Evolutionary conservation across 495 filamentous ascomycete species (phyloP).

Genomic region (Talaromyces trachyspermus): DNA sequence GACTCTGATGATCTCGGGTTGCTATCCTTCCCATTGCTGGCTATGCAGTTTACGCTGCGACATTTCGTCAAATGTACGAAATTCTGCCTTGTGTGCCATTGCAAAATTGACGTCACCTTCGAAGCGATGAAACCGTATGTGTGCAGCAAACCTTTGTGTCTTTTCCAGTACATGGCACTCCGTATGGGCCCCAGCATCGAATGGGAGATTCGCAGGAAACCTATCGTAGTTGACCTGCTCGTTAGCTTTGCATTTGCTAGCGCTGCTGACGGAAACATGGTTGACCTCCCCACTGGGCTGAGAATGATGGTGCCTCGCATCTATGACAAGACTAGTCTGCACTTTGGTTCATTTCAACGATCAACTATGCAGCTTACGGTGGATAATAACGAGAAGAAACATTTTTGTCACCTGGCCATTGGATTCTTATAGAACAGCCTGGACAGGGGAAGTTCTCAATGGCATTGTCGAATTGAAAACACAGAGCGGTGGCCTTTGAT

Average conservation of each 20-base stretch:
- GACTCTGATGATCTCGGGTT: constrained; percentile 13
- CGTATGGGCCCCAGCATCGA: constrained; percentile 83
- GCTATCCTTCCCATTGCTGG: constrained; percentile 61
- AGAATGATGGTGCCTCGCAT: constrained; percentile 54
- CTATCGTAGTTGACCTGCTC: constrained; percentile 79
- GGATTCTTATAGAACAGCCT: constrained; percentile 39
- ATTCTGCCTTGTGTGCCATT: constrained; percentile 83
- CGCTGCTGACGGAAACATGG: constrained; percentile 35
- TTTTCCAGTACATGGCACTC: constrained; percentile 88
- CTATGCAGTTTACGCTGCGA: constrained; percentile 72
- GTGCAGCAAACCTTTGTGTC: constrained; percentile 70
- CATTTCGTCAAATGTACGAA: constrained; percentile 79
- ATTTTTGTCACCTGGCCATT: constrained; percentile 44
- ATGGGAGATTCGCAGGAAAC: constrained; percentile 72
- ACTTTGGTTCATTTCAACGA: constrained; percentile 17
- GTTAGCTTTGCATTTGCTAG: constrained; percentile 73
- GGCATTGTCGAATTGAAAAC: constrained; percentile 19
- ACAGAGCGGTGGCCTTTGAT: constrained; percentile 8
- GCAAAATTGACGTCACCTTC: constrained; percentile 59
- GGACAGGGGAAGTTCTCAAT: constrained; percentile 1
- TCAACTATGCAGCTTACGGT: constrained; percentile 32
- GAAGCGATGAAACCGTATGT: constrained; percentile 91
- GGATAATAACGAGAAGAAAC: constrained; percentile 16
- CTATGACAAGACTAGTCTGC: background rate
- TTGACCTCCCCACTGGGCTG: constrained; percentile 63